Conservation (phyloP, 495 filamentous ascomycete genomes). For the Hyaloscypha bicolor region DNA sequence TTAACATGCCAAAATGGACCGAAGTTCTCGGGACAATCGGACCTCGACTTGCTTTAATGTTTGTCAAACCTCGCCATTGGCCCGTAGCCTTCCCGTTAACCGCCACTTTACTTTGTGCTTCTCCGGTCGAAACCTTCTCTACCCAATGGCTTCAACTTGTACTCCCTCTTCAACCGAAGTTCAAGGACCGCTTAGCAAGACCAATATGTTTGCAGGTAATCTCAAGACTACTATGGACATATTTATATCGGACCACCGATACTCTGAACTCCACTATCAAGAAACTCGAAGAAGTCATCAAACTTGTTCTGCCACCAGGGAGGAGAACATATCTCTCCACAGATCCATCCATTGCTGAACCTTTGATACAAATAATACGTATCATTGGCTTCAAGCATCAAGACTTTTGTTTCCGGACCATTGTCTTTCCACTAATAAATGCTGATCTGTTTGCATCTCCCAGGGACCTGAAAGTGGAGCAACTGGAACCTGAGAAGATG, state of each 20-base stretch:
- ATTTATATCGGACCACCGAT: conserved; percentile 84
- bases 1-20: conserved; percentile 80
- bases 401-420: conserved; percentile 85
- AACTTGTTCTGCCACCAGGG: conserved; percentile 75
- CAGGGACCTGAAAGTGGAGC: conserved; percentile 83
- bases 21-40: conserved; percentile 78
- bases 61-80: conserved; percentile 92
- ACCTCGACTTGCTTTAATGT: conserved; percentile 75
- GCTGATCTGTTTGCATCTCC: conserved; percentile 81
- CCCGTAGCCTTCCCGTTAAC: conserved; percentile 81
- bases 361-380: conserved; percentile 87
- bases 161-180: conserved; percentile 68
- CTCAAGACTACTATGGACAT: conserved; percentile 94
- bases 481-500: conserved; percentile 94
- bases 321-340: conserved; percentile 77
- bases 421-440: conserved; percentile 94
- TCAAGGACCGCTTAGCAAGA: conserved; percentile 81
- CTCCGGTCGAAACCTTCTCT: conserved; percentile 78
- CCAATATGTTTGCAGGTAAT: conserved; percentile 85
- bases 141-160: conserved; percentile 84
- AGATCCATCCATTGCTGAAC: conserved; percentile 81
- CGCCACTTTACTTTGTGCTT: conserved; percentile 83
- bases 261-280: conserved; percentile 64
- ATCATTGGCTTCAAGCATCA: conserved; percentile 95
- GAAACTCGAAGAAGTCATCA: conserved; percentile 86